These are phyloP conservation scores for Yamagishiella unicocca DNA, from an alignment of 139 green algal genomes.

Conservation along the genomic window DNA sequence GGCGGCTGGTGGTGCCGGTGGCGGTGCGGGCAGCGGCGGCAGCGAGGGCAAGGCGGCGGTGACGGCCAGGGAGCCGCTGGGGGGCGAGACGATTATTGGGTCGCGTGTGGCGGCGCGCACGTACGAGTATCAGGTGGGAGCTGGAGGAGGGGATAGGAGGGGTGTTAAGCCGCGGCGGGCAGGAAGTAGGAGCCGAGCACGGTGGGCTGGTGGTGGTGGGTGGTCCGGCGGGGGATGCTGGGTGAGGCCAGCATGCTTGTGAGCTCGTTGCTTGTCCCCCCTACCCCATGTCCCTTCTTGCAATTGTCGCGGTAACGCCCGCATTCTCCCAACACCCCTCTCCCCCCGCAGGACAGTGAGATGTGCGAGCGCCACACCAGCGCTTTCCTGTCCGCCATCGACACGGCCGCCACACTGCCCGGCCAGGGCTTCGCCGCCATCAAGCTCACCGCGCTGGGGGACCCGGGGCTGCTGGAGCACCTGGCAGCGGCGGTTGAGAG, in stretches of 20 bases:
- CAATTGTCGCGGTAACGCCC: no score
- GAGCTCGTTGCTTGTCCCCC: no score
- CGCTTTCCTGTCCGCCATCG: slow-evolving; percentile 73
- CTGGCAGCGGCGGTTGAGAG: not conserved
- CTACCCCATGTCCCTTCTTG: no score
- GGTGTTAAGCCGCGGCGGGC: no score
- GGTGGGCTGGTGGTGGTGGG: no score
- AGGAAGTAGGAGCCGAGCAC: no score
- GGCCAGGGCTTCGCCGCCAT: slow-evolving; percentile 88
- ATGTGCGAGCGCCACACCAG: slow-evolving; percentile 1
- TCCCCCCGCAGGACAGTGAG: not conserved
- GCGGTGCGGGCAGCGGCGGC: not conserved
- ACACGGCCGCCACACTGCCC: slow-evolving; percentile 69
- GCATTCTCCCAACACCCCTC: not conserved
- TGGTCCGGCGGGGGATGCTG: no score
- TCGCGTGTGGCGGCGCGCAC: slow-evolving; percentile 5
- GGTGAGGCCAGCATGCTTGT: no score
- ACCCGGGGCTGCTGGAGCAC: slow-evolving; percentile 78
- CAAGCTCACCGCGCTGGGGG: slow-evolving; percentile 90
- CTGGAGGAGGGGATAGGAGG: no score
- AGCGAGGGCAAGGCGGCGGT: not conserved
- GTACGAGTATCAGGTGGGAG: not conserved
- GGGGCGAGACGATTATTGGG: slow-evolving; percentile 14
- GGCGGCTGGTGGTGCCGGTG: not conserved
- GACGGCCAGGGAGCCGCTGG: not conserved